Evolutionary conservation across 129 eudicot species (phyloP), one percentile per base, ranked within the genome.

Genomic region (Tanacetum coccineum): DNA sequence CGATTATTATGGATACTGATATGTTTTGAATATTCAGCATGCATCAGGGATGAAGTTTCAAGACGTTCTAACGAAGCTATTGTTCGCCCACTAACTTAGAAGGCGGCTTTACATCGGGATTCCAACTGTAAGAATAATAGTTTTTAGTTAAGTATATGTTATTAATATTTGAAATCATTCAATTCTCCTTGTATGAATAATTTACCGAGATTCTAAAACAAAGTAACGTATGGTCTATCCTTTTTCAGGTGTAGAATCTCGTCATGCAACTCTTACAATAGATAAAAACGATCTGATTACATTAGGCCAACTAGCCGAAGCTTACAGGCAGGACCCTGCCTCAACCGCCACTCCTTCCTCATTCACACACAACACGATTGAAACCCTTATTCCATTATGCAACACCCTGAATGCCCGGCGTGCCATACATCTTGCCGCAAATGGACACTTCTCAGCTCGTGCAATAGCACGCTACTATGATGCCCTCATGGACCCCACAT

Each of bases 381-480:
- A 78, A 44, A 71, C 81, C 54, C 82, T 90, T 62, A 87, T 90
- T 13, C 81, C 87, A 51, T 26, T 85, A 26, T 87, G 81, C 49
- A 91, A 91, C 71, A 60, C 84, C 10, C 86, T 87, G 9, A 47
- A 71, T 18, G 69, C 78, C 25, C 95, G 97, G 0, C 87, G 95
- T 55, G 91, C 95, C 78, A 87, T 87, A 59, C 76, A 87, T 54
- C 97, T 95, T 55, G 87, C 95, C 8, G 95, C 92, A 45, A 90
- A 90, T 51, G 87, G 85, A 20, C 95, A 90, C 59, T n/a, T n/a
- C n/a, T n/a, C n/a, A n/a, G n/a, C n/a, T n/a, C n/a, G n/a, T n/a
- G n/a, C n/a, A n/a, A n/a, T 90, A 11, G 97, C 97, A 10, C 89
- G 97, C 59, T 90, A 84, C 76, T 90, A 90, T 70, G 91, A 95